Conservation (phyloP, 495 filamentous ascomycete species). For the Aspergillus ellipticus region DNA sequence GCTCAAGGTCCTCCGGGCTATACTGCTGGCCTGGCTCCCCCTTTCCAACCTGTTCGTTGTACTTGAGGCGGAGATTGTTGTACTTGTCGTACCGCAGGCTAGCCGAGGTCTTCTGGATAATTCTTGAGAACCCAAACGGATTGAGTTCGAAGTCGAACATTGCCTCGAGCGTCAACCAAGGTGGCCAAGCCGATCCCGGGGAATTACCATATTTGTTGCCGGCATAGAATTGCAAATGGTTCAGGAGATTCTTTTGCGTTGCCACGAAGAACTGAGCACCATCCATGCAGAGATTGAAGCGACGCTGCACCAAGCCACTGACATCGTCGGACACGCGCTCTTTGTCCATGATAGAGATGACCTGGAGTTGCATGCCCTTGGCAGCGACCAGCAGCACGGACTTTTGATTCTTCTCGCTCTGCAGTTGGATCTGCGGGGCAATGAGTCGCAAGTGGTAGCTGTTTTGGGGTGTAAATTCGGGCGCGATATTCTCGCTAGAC, state of each 20-base stretch:
- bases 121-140: constrained; percentile 91
- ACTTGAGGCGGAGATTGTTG: constrained; percentile 94
- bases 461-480: constrained; percentile 91
- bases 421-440: constrained; percentile 93
- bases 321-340: constrained; percentile 87
- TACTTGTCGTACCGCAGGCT: constrained; percentile 95
- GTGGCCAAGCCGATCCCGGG: constrained; percentile 83
- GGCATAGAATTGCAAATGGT: constrained; percentile 86
- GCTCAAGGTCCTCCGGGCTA: constrained; percentile 53
- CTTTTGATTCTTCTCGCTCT: constrained; percentile 95
- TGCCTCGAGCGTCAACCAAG: constrained; percentile 95
- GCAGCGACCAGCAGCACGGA: constrained; percentile 89
- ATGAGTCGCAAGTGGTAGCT: constrained; percentile 92
- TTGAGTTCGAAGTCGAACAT: constrained; percentile 94
- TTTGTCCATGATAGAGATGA: constrained; percentile 97
- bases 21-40: constrained; percentile 39
- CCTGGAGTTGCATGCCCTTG: constrained; percentile 94
- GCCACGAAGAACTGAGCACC: constrained; percentile 97
- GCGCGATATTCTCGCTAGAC: constrained; percentile 69
- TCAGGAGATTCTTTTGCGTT: constrained; percentile 79
- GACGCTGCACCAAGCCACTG: constrained; percentile 88
- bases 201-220: constrained; percentile 89
- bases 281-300: constrained; percentile 91
- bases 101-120: constrained; percentile 92
- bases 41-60: constrained; percentile 86